Evolutionary conservation across 1,139 yeast species (phyloP), one percentile per base, ranked within the genome.

Genomic region (Debaryomyces robertsiae): DNA sequence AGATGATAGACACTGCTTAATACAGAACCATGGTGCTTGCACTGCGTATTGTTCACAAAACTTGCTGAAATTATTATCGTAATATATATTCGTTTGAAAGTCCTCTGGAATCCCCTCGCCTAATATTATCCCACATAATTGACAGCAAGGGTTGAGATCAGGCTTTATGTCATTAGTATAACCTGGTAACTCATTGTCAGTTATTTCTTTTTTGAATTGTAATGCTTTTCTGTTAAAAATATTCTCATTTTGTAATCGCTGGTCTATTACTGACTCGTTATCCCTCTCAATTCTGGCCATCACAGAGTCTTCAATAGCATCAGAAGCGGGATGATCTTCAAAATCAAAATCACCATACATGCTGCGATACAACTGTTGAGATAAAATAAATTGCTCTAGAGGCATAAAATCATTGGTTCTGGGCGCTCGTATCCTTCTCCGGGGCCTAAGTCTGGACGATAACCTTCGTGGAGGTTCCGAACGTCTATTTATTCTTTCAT

Each of bases 61-160:
- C 24, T 60, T 51, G 18, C 50, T 58, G 5, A 63, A 49, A 4
- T 62, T 49, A 6, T 55, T 55, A 42, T 64, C 54, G 45, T 65
- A 69, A 27, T 57, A 44, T 2, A 56, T 36, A 46, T 69, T 62
- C 0, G 69, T 63, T 38, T 60, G 55, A 50, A 75, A 82, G 16
- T 68, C 77, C 1, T 56, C 62, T 0, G 90, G 83, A 3, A 85
- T 75, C 0, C 96, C 96, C 39, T 72, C 78, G 3, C 94, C 94
- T 13, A 89, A 64, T 6, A 69, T 74, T 1, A 79, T 73, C 1
- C 87, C 89, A 63, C 96, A 89, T 35, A 84, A 61, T 32, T 78
- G 79, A 62, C 96, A 89, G 1, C 80, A 73, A 10, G 77, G 61
- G 14, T 63, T 48, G 9, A 52, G 48, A 4, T 49, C 56, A 0